Percentiles rank a stretch among this genome's conserved stretches.
Evolutionary conservation across 148 eudicot genomes (phyloP).

Genomic region (Nyssa sinensis): DNA sequence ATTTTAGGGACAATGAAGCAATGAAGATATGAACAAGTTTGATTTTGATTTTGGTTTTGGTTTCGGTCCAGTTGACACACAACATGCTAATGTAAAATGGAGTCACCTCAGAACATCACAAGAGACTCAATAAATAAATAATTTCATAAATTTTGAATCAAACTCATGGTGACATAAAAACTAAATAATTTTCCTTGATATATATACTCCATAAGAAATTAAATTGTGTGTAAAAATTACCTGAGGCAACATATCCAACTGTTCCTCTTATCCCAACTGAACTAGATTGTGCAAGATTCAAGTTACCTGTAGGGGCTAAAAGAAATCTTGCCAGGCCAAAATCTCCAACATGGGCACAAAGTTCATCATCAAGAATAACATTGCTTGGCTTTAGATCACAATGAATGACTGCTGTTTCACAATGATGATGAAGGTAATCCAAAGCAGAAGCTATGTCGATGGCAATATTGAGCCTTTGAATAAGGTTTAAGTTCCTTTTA

Average conservation of each 20-base stretch:
- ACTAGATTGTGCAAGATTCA: constrained; percentile 1
- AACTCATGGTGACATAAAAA: no score
- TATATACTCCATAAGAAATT: not conserved
- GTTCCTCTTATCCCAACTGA: constrained; percentile 21
- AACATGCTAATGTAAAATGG: not conserved
- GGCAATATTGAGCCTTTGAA: constrained; percentile 25
- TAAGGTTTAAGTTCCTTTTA: not conserved
- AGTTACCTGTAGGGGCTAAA: not conserved
- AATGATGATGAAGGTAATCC: constrained; percentile 30
- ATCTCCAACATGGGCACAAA: constrained; percentile 25
- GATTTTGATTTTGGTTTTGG: no score
- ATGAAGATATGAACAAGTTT: no score
- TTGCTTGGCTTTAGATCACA: constrained; percentile 28
- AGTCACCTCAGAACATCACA: not conserved
- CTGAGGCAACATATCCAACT: constrained; percentile 29
- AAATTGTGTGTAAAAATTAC: not conserved
- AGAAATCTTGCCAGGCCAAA: constrained; percentile 30
- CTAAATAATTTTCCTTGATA: no score
- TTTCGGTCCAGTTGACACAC: no score
- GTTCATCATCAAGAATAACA: constrained; percentile 24
- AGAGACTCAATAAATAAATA: no score
- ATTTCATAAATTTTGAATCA: no score
- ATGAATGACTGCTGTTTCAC: constrained; percentile 7
- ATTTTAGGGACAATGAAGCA: no score
- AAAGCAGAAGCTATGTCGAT: constrained; percentile 29